Evolutionary conservation across 208 protist species (phyloP), one percentile per base, ranked within the genome.

Genomic region (Trypanosoma avium): DNA sequence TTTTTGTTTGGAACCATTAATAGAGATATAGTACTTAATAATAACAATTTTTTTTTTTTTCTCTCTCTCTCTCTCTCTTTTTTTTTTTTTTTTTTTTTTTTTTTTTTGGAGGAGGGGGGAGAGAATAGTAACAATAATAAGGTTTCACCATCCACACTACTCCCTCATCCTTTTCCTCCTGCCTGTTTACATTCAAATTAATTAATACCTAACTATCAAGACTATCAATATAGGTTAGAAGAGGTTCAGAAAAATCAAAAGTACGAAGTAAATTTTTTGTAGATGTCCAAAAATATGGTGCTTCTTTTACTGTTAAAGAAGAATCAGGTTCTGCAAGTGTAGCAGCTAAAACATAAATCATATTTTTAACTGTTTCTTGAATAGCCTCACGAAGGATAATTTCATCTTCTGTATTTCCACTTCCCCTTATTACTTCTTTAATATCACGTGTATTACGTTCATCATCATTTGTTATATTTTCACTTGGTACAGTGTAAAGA

Each of bases 361-460:
- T 89, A 45, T 95, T 95, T 62, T 92, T 93, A 53, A 95, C 82
- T 22, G 81, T 76, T 62, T 95, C 90, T 73, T 95, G 77, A 15
- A 95, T 82, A 13, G 84, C 86, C 73, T 93, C 86, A 38, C 78
- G 74, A 59, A 93, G 70, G 35, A 67, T 56, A 46, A 58, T 55
- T 8, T 75, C 53, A 19, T 87, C 84, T 19, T 88, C 82, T 26
- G 40, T 67, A 35, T 27, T 36, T 26, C 27, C 46, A 27, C 19
- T 40, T 21, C 3, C n/a, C 21, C 26, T 22, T 26, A 13, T 40
- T 30, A 29, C 7, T 38, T 38, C 57, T 3, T 46, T 40, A 10
- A 26, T 12, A 10, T 48, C n/a, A 5, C 27, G 53, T 27, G 24
- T 21, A 30, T 43, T 36, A 17, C 26, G 21, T 10, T 24, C 22